A percentile compares a stretch with the other conserved stretches of the same genome.
phyloP scores from a whole-genome alignment of 2,329 filamentous ascomycete genomes.

The Emmonsiellopsis sp. region DNA sequence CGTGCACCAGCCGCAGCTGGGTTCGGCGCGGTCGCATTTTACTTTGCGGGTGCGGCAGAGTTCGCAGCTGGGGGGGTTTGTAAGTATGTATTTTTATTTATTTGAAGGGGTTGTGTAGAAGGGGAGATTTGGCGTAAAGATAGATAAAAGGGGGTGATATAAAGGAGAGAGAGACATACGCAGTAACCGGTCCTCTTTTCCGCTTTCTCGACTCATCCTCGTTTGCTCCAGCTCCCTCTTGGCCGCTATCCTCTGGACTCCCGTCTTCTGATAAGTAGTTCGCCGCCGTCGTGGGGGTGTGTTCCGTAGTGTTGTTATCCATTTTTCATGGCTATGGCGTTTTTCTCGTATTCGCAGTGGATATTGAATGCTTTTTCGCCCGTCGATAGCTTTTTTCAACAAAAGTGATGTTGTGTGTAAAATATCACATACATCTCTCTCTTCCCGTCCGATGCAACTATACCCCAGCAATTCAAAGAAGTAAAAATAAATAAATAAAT shows the following conservation, averaged over 20 bases:
- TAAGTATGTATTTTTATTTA: no score
- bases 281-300: neutral
- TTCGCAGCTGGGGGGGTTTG: neutral
- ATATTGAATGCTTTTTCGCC: no score
- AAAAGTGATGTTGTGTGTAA: no score
- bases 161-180: neutral
- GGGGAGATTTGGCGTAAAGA: neutral
- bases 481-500: no score
- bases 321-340: neutral
- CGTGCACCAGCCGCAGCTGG: constrained; percentile 61
- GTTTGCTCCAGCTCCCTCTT: neutral
- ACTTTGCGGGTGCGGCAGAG: constrained; percentile 1
- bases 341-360: no score
- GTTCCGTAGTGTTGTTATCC: neutral
- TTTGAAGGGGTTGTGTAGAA: neutral
- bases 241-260: neutral
- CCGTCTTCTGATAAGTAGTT: neutral
- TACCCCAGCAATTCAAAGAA: no score
- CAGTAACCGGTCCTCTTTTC: neutral
- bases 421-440: no score
- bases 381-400: no score
- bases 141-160: neutral
- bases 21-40: constrained; percentile 40
- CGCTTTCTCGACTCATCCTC: neutral
- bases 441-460: no score